These are phyloP conservation scores for Trifolium dubium DNA, from an alignment of 306 rosid species.

Conservation along the genomic window DNA sequence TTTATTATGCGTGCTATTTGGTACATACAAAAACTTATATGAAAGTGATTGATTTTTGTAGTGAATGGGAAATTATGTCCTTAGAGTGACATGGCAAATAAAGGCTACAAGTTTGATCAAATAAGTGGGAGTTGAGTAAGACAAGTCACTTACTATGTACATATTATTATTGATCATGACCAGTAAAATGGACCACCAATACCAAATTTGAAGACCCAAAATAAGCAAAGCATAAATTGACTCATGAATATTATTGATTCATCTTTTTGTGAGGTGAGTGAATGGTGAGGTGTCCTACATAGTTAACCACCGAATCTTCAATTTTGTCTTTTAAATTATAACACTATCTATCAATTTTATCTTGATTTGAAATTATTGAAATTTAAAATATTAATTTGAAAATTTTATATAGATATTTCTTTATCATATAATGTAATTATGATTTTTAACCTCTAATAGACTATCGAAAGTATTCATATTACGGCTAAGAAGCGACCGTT, in stretches of 20 bases:
- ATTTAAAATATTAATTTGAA: neutral
- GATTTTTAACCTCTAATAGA: too few relatives aligned
- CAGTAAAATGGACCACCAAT: slow-evolving; percentile 47
- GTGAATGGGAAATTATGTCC: slow-evolving; percentile 37
- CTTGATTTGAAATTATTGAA: neutral
- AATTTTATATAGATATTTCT: too few relatives aligned
- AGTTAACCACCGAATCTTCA: slow-evolving; percentile 15
- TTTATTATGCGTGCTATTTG: slow-evolving; percentile 18
- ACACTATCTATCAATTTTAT: slow-evolving; percentile 7
- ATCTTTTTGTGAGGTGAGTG: slow-evolving; percentile 1
- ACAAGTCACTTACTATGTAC: slow-evolving; percentile 40
- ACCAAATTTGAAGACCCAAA: slow-evolving; percentile 42
- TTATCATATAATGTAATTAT: too few relatives aligned
- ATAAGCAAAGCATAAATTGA: slow-evolving; percentile 46
- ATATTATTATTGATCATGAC: slow-evolving; percentile 43
- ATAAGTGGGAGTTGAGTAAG: slow-evolving; percentile 62
- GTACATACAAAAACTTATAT: neutral
- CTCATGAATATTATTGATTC: slow-evolving; percentile 11
- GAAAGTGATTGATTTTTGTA: neutral
- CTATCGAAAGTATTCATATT: too few relatives aligned
- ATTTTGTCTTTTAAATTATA: slow-evolving; percentile 4
- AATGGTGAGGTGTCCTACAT: slow-evolving; percentile 32
- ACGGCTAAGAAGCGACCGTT: too few relatives aligned
- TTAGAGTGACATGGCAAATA: slow-evolving; percentile 24
- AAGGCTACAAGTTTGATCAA: slow-evolving; percentile 24